phyloP scores from a whole-genome alignment of 441 rosid species.

The Raphanus hybrid region DNA sequence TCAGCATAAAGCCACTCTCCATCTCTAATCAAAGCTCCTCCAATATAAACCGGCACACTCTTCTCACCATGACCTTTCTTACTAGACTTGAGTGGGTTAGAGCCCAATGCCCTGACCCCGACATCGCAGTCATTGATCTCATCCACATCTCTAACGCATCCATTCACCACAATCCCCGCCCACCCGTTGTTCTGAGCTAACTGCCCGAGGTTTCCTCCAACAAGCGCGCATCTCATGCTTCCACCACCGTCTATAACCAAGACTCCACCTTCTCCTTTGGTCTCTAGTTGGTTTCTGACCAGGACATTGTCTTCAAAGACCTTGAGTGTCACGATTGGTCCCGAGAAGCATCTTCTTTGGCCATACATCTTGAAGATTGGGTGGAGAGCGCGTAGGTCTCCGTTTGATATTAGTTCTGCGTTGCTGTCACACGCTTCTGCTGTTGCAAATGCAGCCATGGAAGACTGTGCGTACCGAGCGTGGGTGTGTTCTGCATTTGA shows the following conservation, averaged over 20 bases:
- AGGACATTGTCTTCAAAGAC: constrained; percentile 87
- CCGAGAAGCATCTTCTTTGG: constrained; percentile 64
- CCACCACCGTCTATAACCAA: constrained; percentile 88
- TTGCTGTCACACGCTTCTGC: constrained; percentile 88
- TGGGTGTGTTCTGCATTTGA: constrained; percentile 22
- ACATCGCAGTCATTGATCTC: constrained; percentile 78
- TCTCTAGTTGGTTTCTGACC: constrained; percentile 70
- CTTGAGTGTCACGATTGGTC: constrained; percentile 74
- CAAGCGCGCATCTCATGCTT: constrained; percentile 80
- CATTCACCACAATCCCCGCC: constrained; percentile 77
- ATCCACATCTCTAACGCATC: constrained; percentile 82
- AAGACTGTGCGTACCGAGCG: background rate
- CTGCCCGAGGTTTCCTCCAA: constrained; percentile 79
- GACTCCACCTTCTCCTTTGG: constrained; percentile 77
- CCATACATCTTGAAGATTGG: constrained; percentile 80
- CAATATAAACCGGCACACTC: constrained; percentile 59
- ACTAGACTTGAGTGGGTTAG: constrained; percentile 73
- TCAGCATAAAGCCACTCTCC: constrained; percentile 93
- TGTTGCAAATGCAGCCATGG: constrained; percentile 67
- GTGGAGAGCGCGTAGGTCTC: constrained; percentile 74
- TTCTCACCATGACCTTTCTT: constrained; percentile 82
- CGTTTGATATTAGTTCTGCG: constrained; percentile 52
- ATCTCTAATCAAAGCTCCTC: constrained; percentile 59
- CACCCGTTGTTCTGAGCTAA: constrained; percentile 80
- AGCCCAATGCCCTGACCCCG: constrained; percentile 81